These are phyloP conservation scores for Kalanchoe fedtschenkoi DNA, from an alignment of 164 flowering plant species.

Conservation along the genomic window DNA sequence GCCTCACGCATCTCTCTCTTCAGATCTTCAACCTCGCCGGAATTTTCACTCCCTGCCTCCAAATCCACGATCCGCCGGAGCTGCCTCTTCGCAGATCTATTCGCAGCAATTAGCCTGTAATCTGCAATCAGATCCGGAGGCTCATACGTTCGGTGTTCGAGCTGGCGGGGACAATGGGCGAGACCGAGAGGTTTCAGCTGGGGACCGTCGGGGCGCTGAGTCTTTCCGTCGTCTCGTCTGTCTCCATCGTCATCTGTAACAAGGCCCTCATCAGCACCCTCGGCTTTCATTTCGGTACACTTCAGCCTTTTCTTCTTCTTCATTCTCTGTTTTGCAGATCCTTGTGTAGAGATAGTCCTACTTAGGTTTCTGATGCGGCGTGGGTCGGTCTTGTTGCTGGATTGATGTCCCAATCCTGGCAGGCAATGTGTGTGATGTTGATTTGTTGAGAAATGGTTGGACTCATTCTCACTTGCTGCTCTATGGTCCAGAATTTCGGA, in stretches of 20 bases:
- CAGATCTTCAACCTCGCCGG: background rate
- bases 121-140: background rate
- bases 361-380: no score
- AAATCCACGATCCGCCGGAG: background rate
- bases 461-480: no score
- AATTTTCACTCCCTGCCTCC: background rate
- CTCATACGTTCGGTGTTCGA: background rate
- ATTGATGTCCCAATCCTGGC: background rate
- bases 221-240: constrained; percentile 28
- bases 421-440: background rate
- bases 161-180: constrained; percentile 8
- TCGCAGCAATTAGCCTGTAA: background rate
- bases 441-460: no score
- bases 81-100: background rate
- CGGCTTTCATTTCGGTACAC: constrained; percentile 34
- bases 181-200: constrained; percentile 15
- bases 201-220: constrained; percentile 20
- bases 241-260: constrained; percentile 45
- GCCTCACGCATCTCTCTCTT: background rate
- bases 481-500: no score
- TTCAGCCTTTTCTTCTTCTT: background rate
- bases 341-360: no score
- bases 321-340: no score
- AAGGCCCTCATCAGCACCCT: constrained; percentile 39
- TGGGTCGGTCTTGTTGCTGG: no score